Evolutionary conservation across 257 asterid species (phyloP), one percentile per base, ranked within the genome.

Genomic region (Buddleja alternifolia): DNA sequence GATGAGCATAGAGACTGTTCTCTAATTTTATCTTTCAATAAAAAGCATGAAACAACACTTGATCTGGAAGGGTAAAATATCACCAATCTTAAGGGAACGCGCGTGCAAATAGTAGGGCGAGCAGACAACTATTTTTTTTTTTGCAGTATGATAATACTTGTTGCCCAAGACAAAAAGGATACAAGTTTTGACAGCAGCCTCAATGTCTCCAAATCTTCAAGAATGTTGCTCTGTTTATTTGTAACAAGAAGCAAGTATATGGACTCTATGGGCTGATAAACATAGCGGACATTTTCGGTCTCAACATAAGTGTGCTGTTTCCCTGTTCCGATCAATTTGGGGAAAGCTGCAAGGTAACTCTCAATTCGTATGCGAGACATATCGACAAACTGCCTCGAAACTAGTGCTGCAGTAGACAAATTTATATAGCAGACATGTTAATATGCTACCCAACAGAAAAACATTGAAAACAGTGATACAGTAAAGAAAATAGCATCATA

Each of bases 351-450:
- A 79, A 88, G 88, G 77, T 85, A 86, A 32, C 92, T 92, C 80
- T 88, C 95, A 52, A 88, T 88, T 55, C 95, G 81, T 51, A 85
- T 85, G 36, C 90, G 95, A 67, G 95, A 83, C 92, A 88, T 85
- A 62, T 88, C 90, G 20, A 88, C 95, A 80, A 76, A 88, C 69
- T 88, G 95, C 85, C 95, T 85, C 16, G 95, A 88, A 46, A 80
- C 90, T 47, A 88, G 87, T 8, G 81, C 95, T 88, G 90, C 48
- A 45, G 60, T 64, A 67, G 61, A 59, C 32, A 47, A 53, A 58
- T 67, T 36, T 48, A 63, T 41, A 55, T 11, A 62, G 83, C 63
- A 65, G 68, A 25, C 41, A 63, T 37, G 56, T 23, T 56, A 59
- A 36, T 63, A 39, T 6, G 20, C 23, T 25, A 4, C 19, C 47